Evolutionary conservation across 1,284 basidiomycete species (phyloP), one percentile per base, ranked within the genome.

Genomic region (Ustilago crameri): DNA sequence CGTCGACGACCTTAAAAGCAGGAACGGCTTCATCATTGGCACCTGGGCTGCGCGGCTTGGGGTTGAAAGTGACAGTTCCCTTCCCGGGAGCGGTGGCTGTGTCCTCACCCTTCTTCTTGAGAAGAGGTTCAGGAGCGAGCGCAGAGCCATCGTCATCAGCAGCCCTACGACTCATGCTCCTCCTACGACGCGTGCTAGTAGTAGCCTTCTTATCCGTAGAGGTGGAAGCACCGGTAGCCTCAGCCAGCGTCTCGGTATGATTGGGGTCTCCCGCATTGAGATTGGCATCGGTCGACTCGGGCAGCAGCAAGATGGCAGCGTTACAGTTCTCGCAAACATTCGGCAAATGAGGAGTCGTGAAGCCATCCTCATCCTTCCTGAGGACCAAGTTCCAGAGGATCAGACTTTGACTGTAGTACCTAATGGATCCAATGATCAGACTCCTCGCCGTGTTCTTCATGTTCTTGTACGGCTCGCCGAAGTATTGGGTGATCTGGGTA

Each of bases 401-500:
- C 5, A 75, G 3, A 37, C 56, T 60, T 3, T 40, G 27, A 20
- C 59, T 50, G 3, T 23, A 43, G 40, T 72, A 75, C 26, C 72
- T n/a, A 23, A 77, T 74, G 10, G 71, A 69, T 20, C 65, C 72
- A 30, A 69, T 65, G 15, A 75, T 2, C 40, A 77, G 30, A n/a
- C 63, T 43, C 3, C 43, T 26, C 9, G 67, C 62, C 24, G 69
- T 48, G 51, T 68, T 68, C 58, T 69, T 66, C 48, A 72, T 65
- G 60, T 78, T 78, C 44, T 65, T 63, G 65, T 74, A 78, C 32
- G 75, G 75, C 51, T 78, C 76, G 52, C 32, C 48, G 43, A 58
- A 60, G 38, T 51, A 68, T 50, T 78, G 76, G 3, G 76, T 76
- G 5, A 78, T 51, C 14, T 46, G 17, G 15, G 76, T 78, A 42